Conservation (phyloP, 2,329 filamentous ascomycete genomes). For the Trichophaea hybrida region DNA sequence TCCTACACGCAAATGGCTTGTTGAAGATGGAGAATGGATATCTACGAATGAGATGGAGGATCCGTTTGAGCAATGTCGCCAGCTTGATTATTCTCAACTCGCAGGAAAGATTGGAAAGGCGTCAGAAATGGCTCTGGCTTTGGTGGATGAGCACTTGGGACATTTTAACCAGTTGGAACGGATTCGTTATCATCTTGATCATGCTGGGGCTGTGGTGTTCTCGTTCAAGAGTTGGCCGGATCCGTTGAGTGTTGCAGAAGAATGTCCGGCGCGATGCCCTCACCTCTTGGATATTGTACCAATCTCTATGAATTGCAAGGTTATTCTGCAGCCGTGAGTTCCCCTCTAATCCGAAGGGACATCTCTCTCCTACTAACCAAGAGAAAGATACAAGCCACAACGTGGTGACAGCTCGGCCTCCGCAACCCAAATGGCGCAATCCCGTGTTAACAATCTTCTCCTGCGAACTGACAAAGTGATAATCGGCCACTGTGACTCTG, state of each 20-base stretch:
- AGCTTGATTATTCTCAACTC: not conserved
- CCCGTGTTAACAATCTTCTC: not conserved
- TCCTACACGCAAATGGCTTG: not conserved
- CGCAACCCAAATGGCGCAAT: not conserved
- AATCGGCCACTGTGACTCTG: not conserved
- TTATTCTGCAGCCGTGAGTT: conserved; percentile 11
- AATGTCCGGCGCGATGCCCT: not conserved
- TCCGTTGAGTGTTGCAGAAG: not conserved
- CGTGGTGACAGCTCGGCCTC: not conserved
- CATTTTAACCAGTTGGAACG: not conserved
- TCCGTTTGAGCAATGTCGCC: too few relatives aligned
- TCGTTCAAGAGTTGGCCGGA: not conserved
- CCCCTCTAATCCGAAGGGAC: conserved; percentile 2
- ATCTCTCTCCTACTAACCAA: not conserved
- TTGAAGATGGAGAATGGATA: not conserved
- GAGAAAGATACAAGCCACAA: not conserved
- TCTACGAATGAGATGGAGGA: not conserved
- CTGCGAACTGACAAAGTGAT: not conserved
- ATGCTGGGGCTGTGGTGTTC: conserved; percentile 14
- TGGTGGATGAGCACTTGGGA: not conserved
- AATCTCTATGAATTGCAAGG: conserved; percentile 3
- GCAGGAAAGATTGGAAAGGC: not conserved
- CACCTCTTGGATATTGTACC: conserved; percentile 8
- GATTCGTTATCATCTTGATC: conserved; percentile 13
- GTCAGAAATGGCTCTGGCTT: not conserved